Base-by-base conservation (phyloP, 129 eudicot genomes). In the carrot (Daucus carota) region DNA sequence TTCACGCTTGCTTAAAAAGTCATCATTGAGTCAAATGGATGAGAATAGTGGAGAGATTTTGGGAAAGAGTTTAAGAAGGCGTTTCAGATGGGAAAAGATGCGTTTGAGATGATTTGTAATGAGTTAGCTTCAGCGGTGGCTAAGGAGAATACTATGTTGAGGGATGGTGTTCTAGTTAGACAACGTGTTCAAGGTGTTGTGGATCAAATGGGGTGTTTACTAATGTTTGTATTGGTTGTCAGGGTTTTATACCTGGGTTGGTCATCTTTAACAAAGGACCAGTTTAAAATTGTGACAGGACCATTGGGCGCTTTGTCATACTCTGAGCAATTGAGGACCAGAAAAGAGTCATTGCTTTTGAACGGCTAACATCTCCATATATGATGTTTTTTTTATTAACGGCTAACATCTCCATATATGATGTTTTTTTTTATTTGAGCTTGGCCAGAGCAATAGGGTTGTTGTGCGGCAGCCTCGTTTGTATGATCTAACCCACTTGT, bases 101-200 rank as follows among this genome's bases (percentile, higher is more conserved):
- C 98, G 5, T 94, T 94, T 73, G 98, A 89, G 46, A 62, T 94
- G 83, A 89, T 94, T 4, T 94, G 97, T 60, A 90, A 89, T 42
- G 98, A 94, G 72, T 80, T 94, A 28, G 89, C 86, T 9, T 84
- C 93, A 0, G 96, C 73, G 33, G 97, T 91, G 1, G 97, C 98
- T 2, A 94, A 94, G 70, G 98, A 94, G 44, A 92, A 94, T 72
- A 94, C 98, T n/a, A 91, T 87, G 97, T 79, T 94, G 78, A 79
- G 98, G 3, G 98, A 92, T 70, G 97, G 97, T 10, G 92, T 94
- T 5, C 98, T 96, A 0, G 97, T 94, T 0, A 79, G 87, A 50
- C 97, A 94, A 48, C 83, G 98, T 2, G 97, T 94, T 34, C 98
- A 93, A 45, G 98, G 98, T 1, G 98, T 94, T 45, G 97, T 90